A percentile compares a stretch with the other conserved stretches of the same genome.
These are phyloP conservation scores for Trichocladium antarcticum DNA, from an alignment of 495 filamentous ascomycete genomes.

Conservation along the genomic window DNA sequence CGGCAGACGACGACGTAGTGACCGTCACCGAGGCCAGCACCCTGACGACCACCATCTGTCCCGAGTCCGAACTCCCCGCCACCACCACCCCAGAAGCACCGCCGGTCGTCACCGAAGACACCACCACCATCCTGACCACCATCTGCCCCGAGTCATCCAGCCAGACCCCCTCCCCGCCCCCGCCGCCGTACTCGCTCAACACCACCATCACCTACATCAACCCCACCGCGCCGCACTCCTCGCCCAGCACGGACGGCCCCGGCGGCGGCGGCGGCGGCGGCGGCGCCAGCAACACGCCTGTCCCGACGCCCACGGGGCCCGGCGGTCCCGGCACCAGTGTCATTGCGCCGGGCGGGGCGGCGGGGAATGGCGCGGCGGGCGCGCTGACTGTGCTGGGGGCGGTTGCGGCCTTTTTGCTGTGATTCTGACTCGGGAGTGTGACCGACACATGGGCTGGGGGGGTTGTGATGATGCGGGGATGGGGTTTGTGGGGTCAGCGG, in stretches of 20 bases:
- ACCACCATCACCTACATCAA: not conserved
- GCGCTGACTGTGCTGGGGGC: slow-evolving; percentile 9
- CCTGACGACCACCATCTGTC: slow-evolving; percentile 3
- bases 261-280: not conserved
- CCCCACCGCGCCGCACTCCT: not conserved
- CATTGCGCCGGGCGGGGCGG: slow-evolving; percentile 5
- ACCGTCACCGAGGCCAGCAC: not conserved
- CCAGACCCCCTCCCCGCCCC: too few relatives aligned
- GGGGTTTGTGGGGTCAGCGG: too few relatives aligned
- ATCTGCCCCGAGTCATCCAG: slow-evolving; percentile 1
- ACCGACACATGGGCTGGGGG: too few relatives aligned
- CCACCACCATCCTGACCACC: slow-evolving; percentile 4
- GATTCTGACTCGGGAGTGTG: too few relatives aligned
- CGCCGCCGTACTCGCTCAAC: not conserved
- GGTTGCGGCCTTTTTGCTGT: slow-evolving; percentile 8
- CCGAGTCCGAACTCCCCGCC: not conserved
- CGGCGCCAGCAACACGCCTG: not conserved
- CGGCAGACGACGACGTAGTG: not conserved
- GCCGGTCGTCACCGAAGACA: not conserved
- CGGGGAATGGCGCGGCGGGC: slow-evolving; percentile 6
- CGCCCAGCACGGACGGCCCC: not conserved
- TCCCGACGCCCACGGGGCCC: not conserved
- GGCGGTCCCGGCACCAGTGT: not conserved
- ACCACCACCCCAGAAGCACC: not conserved
- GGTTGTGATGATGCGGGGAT: not conserved